Conservation (phyloP, 129 eudicot genomes). For the Flaveria ramosissima region DNA sequence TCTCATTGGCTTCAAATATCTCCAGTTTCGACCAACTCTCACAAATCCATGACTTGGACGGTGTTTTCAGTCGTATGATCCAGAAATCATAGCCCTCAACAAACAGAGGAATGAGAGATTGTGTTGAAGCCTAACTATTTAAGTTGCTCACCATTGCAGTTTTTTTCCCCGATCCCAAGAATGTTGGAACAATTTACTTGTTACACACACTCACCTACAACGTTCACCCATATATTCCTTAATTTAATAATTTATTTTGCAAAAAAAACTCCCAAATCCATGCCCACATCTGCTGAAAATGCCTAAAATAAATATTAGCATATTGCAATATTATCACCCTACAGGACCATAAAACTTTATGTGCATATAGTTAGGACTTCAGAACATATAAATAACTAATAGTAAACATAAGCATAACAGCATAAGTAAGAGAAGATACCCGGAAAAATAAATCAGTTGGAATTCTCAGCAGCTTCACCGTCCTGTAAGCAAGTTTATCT, state of each 20-base stretch:
- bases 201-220: background rate
- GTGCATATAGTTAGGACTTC: background rate
- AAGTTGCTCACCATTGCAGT: background rate
- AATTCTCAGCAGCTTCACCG: conserved; percentile 81
- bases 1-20: too few relatives aligned
- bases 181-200: background rate
- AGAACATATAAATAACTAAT: background rate
- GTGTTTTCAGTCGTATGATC: too few relatives aligned
- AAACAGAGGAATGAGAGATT: too few relatives aligned
- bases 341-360: background rate
- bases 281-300: background rate
- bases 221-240: background rate
- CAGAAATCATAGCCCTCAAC: too few relatives aligned
- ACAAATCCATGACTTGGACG: background rate
- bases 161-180: background rate
- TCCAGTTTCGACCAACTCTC: too few relatives aligned
- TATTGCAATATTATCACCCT: background rate
- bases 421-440: conserved; percentile 48
- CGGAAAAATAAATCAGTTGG: conserved; percentile 81
- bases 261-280: background rate
- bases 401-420: background rate
- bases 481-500: conserved; percentile 83
- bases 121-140: too few relatives aligned
- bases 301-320: background rate
- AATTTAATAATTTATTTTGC: background rate